phyloP scores from a whole-genome alignment of 2,329 filamentous ascomycete species.

The Lecanicillium sp. region DNA sequence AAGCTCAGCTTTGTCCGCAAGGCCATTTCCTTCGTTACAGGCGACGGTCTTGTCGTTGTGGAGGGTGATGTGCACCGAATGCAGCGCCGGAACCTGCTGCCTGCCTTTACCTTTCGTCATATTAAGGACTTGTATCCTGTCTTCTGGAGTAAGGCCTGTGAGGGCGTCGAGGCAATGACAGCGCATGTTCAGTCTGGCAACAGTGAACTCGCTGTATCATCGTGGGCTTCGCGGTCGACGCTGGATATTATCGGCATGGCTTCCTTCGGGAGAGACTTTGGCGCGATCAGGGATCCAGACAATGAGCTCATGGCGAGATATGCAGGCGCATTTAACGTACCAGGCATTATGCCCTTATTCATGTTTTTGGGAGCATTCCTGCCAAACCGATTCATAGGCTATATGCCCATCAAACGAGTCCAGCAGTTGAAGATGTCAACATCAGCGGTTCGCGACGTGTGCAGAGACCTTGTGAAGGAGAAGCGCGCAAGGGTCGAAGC shows the following conservation, averaged over 20 bases:
- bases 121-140: conserved; percentile 64
- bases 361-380: conserved; percentile 56
- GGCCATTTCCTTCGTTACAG: conserved; percentile 38
- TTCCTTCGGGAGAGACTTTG: background rate
- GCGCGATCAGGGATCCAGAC: background rate
- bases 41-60: conserved; percentile 54
- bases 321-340: background rate
- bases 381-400: conserved; percentile 52
- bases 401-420: conserved; percentile 67
- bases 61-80: conserved; percentile 69
- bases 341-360: conserved; percentile 34
- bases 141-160: conserved; percentile 55
- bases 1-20: too few relatives aligned
- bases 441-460: conserved; percentile 56
- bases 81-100: conserved; percentile 60
- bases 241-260: background rate
- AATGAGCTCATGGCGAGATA: background rate
- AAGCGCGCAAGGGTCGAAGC: too few relatives aligned
- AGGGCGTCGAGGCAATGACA: background rate
- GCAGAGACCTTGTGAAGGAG: conserved; percentile 60
- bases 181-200: too few relatives aligned
- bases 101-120: conserved; percentile 62
- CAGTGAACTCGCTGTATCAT: background rate
- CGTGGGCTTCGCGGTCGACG: background rate
- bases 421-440: conserved; percentile 51